Evolutionary conservation across 192 early-diverging fungal species (phyloP), one percentile per base, ranked within the genome.

Genomic region (Mortierella hygrophila): DNA sequence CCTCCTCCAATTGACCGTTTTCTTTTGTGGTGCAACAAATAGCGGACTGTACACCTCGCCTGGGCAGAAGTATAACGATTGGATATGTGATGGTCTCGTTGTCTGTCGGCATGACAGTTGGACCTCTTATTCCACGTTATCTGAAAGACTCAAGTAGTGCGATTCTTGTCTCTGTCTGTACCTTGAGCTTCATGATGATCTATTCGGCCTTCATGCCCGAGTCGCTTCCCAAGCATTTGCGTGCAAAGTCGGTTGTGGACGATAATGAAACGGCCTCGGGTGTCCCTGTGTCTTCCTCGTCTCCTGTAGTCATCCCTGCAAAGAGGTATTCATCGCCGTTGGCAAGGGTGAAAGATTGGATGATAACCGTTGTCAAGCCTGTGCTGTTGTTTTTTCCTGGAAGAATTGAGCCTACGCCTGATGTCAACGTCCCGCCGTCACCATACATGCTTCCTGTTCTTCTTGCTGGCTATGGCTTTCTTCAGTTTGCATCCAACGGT

Each of bases 371-470:
- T 9, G 21, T 85, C 54, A 78, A 85, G 23, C 83, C 83, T 20
- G 6, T 85, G 23, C 35, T 85, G 42, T n/a, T 85, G 70, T 80
- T 85, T 32, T 47, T 85, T 8, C 83, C 83, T 6, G 83, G 83
- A 63, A 57, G 71, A 18, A 78, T 85, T 8, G 83, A 85, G 4
- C 5, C 74, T 3, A 68, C 78, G 1, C n/a, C 38, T 6, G 78
- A 85, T 37, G 74, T 80, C 16, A 80, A 85, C 37, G 46, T 69
- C 8, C 3, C 47, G 16, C 83, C 83, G 1, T 76, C 83, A 8
- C 57, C 68, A 57, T 85, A 80, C 49, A 80, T 70, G 6, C 60
- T 85, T n/a, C 11, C 77, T 6, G 20, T 72, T 16, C 47, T 85
- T 26, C n/a, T 85, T 37, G 44, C 23, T 16, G 52, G 78, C 6